Percentiles rank a stretch among this genome's conserved stretches.
phyloP scores from a whole-genome alignment of 2,329 filamentous ascomycete species.

The Xylaria sp. region DNA sequence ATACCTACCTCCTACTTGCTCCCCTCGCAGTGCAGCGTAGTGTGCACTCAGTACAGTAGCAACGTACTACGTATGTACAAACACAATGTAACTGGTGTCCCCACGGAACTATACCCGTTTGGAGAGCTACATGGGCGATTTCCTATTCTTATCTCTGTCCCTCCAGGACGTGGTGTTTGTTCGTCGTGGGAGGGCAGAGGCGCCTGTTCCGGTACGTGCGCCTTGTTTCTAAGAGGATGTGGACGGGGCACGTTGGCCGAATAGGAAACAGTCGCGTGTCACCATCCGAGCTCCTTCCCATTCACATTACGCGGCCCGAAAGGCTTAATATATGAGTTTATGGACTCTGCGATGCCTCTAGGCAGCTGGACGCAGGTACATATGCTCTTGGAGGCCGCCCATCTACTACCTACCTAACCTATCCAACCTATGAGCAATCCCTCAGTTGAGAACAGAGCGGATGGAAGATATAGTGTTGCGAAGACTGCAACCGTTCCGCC shows the following conservation, averaged over 20 bases:
- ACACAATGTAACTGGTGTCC: slow-evolving; percentile 5
- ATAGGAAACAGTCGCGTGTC: slow-evolving; percentile 39
- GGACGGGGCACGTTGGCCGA: slow-evolving; percentile 33
- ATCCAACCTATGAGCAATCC: slow-evolving; percentile 29
- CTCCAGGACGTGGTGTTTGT: slow-evolving; percentile 5
- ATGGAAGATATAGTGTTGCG: not conserved
- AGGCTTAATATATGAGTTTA: slow-evolving; percentile 36
- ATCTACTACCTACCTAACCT: slow-evolving; percentile 28
- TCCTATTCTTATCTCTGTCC: slow-evolving; percentile 7
- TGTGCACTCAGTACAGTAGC: no score
- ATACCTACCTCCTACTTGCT: no score
- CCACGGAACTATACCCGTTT: slow-evolving; percentile 14
- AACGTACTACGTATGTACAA: not conserved
- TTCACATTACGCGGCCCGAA: slow-evolving; percentile 37
- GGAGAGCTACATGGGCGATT: slow-evolving; percentile 2
- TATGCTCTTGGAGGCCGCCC: slow-evolving; percentile 41
- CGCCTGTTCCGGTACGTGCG: slow-evolving; percentile 24
- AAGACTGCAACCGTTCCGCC: not conserved
- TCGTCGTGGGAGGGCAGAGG: slow-evolving; percentile 18
- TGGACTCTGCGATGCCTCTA: slow-evolving; percentile 22
- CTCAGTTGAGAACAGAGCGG: slow-evolving; percentile 10
- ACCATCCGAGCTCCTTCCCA: slow-evolving; percentile 29
- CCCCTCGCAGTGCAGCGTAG: not conserved
- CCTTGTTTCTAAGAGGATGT: slow-evolving; percentile 27
- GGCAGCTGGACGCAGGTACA: slow-evolving; percentile 38